Conservation (phyloP, 202 grass and related monocot genomes). For the Saccharum hybrid region DNA sequence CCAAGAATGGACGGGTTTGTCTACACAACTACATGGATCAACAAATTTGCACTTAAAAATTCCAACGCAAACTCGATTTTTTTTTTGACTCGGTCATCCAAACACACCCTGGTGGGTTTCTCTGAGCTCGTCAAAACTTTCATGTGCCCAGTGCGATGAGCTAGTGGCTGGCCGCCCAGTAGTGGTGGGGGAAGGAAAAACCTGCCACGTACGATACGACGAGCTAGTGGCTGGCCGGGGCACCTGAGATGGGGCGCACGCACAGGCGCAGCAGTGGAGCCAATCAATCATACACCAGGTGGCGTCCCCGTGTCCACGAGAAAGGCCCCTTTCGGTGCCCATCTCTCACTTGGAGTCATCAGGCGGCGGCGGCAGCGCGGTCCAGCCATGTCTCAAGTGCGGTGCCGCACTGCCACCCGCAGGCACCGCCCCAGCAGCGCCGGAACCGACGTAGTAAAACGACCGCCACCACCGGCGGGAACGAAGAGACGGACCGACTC, state of each 20-base stretch:
- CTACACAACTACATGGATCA: too few relatives aligned
- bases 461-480: too few relatives aligned
- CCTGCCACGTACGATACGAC: too few relatives aligned
- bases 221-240: neutral
- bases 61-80: too few relatives aligned
- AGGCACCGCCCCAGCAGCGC: too few relatives aligned
- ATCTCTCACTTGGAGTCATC: neutral
- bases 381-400: neutral
- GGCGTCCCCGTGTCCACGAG: conserved; percentile 27
- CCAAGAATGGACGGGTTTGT: too few relatives aligned
- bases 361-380: neutral
- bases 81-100: too few relatives aligned
- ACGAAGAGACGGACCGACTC: too few relatives aligned
- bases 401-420: neutral
- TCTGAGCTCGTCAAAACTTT: neutral
- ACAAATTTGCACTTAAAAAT: too few relatives aligned
- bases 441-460: too few relatives aligned
- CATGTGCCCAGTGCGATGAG: too few relatives aligned
- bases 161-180: neutral
- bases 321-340: conserved; percentile 22
- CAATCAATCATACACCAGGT: conserved; percentile 16
- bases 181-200: neutral
- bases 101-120: neutral
- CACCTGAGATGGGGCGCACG: neutral
- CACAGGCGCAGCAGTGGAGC: neutral